Base-by-base conservation (phyloP, 1,284 basidiomycete species). In the Quambalaria eucalypti region DNA sequence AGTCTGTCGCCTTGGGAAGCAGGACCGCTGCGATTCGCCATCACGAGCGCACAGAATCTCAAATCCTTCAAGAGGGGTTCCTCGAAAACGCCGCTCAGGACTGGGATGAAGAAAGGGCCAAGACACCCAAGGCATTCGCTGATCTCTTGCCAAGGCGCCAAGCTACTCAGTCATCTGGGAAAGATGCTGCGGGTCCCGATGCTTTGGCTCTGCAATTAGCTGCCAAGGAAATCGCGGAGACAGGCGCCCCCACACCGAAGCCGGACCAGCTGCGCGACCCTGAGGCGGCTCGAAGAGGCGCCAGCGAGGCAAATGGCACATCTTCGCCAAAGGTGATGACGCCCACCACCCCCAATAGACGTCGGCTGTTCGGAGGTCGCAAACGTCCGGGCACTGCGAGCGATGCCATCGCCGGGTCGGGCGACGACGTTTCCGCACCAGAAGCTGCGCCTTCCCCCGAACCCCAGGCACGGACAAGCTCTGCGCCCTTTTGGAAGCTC, bases 1-100 rank as follows among this genome's bases (percentile, higher is more conserved):
- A 52, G 28, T n/a, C 33, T 21, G 48, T 54, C 4, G 49, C 36
- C 7, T 28, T 54, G 26, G 52, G 52, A 4, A 52, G 51, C 29
- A 50, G 46, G n/a, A 3, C 28, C 12, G 8, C 40, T 23, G n/a
- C 6, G 28, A 16, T 42, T 6, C 12, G 50, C 6, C n/a, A n/a
- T n/a, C n/a, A n/a, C n/a, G n/a, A n/a, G n/a, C n/a, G n/a, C n/a
- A n/a, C n/a, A n/a, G n/a, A n/a, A n/a, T n/a, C n/a, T n/a, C n/a
- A n/a, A n/a, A n/a, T n/a, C n/a, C n/a, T n/a, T n/a, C n/a, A 19
- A 40, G 12, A 33, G 33, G 29, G 36, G 28, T 8, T 3, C 40
- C 21, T 29, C 52, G 2, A 16, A 39, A 14, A 16, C 19, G 28
- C 19, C 52, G 3, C 14, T 21, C 26, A 29, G 29, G 49, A 50